Conservation (phyloP, 805 yeast species). For the Kuraishia floccosa region DNA sequence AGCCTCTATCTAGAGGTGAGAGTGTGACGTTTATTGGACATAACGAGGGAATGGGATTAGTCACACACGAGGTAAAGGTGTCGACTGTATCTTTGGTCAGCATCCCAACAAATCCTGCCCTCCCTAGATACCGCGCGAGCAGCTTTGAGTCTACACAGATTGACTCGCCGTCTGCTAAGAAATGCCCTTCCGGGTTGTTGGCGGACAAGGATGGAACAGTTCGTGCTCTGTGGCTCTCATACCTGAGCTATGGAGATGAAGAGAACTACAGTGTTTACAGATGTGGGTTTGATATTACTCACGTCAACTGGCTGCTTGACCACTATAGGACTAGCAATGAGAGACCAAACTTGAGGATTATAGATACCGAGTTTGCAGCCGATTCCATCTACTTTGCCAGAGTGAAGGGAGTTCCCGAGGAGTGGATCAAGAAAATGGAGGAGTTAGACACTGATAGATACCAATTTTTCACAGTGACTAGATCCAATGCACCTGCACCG, state of each 20-base stretch:
- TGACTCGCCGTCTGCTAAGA: slow-evolving; percentile 61
- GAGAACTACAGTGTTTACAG: slow-evolving; percentile 54
- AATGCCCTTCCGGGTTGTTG: slow-evolving; percentile 71
- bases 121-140: slow-evolving; percentile 80
- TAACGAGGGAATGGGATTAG: slow-evolving; percentile 56
- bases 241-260: slow-evolving; percentile 60
- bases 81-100: slow-evolving; percentile 67
- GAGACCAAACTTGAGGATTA: slow-evolving; percentile 47
- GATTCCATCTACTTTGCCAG: slow-evolving; percentile 66
- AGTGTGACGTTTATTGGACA: slow-evolving; percentile 72
- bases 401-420: slow-evolving; percentile 77
- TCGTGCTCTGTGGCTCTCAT: slow-evolving; percentile 79
- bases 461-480: slow-evolving; percentile 60
- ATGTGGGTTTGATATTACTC: slow-evolving; percentile 70
- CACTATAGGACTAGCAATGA: slow-evolving; percentile 32
- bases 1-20: slow-evolving; percentile 63
- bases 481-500: slow-evolving; percentile 32
- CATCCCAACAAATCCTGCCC: slow-evolving; percentile 52
- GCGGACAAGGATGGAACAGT: slow-evolving; percentile 71
- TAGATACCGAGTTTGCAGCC: slow-evolving; percentile 72
- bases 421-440: slow-evolving; percentile 67
- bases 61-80: slow-evolving; percentile 64
- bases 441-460: slow-evolving; percentile 43
- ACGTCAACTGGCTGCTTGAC: slow-evolving; percentile 45
- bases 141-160: slow-evolving; percentile 69